Conservation (phyloP, 805 yeast species). For the Candida boleticola region DNA sequence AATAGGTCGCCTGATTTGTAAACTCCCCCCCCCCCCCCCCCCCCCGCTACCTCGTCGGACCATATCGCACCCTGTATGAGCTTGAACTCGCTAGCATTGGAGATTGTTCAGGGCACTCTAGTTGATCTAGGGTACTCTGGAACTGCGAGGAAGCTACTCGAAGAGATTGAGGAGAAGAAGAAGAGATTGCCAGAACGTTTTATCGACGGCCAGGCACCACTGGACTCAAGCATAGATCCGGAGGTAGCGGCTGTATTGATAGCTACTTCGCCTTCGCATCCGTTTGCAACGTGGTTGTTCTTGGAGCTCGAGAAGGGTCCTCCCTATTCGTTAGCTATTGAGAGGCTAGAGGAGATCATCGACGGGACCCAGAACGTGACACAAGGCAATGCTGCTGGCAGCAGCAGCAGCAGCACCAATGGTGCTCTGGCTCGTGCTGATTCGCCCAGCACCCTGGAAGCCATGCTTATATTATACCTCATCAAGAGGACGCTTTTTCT, state of each 20-base stretch:
- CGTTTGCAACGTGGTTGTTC: not conserved
- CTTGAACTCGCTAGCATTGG: conserved; percentile 24
- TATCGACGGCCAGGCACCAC: not conserved
- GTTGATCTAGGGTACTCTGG: conserved; percentile 28
- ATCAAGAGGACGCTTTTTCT: conserved; percentile 22
- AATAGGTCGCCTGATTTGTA: no score
- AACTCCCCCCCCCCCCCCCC: no score
- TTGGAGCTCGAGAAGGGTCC: not conserved
- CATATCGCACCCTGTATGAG: no score
- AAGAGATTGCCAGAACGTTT: conserved; percentile 4
- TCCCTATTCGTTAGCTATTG: not conserved
- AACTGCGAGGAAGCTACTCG: conserved; percentile 20
- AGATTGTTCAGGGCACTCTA: conserved; percentile 28
- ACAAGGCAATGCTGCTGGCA: not conserved
- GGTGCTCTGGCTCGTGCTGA: no score
- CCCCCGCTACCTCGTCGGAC: no score
- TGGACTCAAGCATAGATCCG: not conserved
- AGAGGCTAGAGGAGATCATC: not conserved
- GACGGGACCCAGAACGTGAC: not conserved
- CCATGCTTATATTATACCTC: conserved; percentile 20
- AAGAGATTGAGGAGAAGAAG: conserved; percentile 7
- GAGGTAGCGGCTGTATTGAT: no score
- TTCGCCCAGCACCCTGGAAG: not conserved
- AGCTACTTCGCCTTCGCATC: not conserved
- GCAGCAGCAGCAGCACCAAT: no score